Conservation (phyloP, 371 early-diverging fungal species). For the Umbelopsis sp. region DNA sequence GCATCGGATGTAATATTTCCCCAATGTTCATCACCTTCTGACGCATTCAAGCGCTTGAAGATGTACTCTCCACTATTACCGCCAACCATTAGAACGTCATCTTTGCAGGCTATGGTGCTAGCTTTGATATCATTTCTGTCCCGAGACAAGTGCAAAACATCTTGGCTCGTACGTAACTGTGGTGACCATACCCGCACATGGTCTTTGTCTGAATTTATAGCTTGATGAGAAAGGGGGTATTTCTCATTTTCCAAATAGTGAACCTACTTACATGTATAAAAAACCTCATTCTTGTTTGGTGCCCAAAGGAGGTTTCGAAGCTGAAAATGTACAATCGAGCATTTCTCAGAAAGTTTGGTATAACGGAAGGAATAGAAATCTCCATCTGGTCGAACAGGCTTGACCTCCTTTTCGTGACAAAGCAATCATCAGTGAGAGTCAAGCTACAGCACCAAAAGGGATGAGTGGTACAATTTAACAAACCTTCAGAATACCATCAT, state of each 20-base stretch:
- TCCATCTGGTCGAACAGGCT: constrained; percentile 27
- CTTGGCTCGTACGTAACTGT: constrained; percentile 42
- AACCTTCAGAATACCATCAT: constrained; percentile 19
- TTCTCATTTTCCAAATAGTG: neutral
- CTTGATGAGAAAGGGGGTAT: neutral
- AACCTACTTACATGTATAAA: constrained; percentile 56
- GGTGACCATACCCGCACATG: constrained; percentile 72
- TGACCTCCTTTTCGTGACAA: constrained; percentile 18
- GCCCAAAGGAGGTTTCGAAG: constrained; percentile 77
- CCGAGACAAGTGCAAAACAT: constrained; percentile 53
- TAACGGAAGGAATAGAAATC: constrained; percentile 46
- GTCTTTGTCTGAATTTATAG: constrained; percentile 39
- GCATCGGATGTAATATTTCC: constrained; percentile 41
- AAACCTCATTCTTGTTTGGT: constrained; percentile 73
- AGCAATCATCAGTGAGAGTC: no score
- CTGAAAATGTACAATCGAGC: constrained; percentile 69
- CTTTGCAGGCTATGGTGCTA: constrained; percentile 70
- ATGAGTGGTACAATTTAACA: no score
- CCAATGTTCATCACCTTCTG: constrained; percentile 28
- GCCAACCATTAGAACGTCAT: constrained; percentile 42
- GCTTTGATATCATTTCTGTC: constrained; percentile 45
- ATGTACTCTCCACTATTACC: constrained; percentile 54
- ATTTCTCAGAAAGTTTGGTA: constrained; percentile 40
- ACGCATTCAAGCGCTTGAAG: constrained; percentile 31
- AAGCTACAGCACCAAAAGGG: no score